Base-by-base conservation (phyloP, 306 rosid species). In the Psophocarpus tetragonolobus region DNA sequence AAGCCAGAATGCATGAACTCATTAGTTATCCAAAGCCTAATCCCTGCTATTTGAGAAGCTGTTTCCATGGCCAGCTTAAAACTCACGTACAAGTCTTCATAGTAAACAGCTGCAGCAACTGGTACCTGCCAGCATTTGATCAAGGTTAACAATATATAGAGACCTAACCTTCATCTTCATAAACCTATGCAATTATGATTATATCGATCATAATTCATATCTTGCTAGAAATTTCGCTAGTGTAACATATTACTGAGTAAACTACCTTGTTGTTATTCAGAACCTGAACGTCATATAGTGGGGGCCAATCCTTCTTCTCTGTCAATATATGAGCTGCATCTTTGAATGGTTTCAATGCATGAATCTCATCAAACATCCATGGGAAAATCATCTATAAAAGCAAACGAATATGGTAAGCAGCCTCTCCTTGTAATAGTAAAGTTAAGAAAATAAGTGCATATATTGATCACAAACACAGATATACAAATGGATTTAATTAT, bases 1-100 rank as follows among this genome's bases (percentile, higher is more conserved):
- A 95, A 83, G 72, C 99, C 99, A 61, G 99, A 95, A 90, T 92
- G 99, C 99, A 92, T 91, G 81, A 80, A 92, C 81, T 95, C 98
- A 4, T 92, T 95, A 10, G 94, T 92, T 74, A 95, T 74, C 97
- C 97, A 95, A 63, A 81, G 84, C 81, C 97, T 89, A 71, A 91
- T 88, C 84, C 94, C 97, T 15, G 87, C 92, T 58, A 95, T 92
- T 64, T 92, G 88, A 65, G 96, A 78, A 83, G 96, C 97, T 32
- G 99, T 91, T 86, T 95, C 93, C 91, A 38, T 86, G 39, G 78
- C 84, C 77, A 92, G 65, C 84, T 91, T 95, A 79, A 95, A 91
- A 84, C 82, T 91, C 38, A 95, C 99, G 18, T 75, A 91, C 83
- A 88, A 56, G 72, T 95, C 99, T 54, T 95, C 99, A 14, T 89